Conservation (phyloP, 2,329 filamentous ascomycete species). For the Aureobasidium zeae region DNA sequence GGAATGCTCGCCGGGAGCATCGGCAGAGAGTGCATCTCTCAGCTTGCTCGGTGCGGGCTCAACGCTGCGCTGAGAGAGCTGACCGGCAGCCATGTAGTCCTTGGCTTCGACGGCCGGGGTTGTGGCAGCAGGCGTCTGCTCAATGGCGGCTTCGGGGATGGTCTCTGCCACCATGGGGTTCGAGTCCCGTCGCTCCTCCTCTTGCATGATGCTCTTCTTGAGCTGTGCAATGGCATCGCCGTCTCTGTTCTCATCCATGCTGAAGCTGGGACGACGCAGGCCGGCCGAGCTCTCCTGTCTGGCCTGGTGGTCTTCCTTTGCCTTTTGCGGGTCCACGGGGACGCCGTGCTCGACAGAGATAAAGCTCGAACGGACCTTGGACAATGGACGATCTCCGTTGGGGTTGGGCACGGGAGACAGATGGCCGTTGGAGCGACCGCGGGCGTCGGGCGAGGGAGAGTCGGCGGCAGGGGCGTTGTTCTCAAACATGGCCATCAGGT, state of each 20-base stretch:
- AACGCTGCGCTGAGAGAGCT: constrained; percentile 17
- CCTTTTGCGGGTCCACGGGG: constrained; percentile 13
- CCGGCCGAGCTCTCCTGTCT: constrained; percentile 19
- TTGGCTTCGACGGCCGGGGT: constrained; percentile 27
- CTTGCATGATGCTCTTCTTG: constrained; percentile 33
- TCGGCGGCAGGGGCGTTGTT: constrained; percentile 25
- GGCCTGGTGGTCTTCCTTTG: constrained; percentile 3
- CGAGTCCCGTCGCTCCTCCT: constrained; percentile 32
- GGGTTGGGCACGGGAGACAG: constrained; percentile 22
- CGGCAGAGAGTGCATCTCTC: background rate
- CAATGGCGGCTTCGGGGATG: constrained; percentile 36
- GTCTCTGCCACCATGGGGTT: constrained; percentile 30
- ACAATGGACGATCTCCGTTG: constrained; percentile 29
- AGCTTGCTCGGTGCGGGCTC: constrained; percentile 13
- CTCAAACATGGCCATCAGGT: constrained; percentile 43
- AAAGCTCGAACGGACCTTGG: constrained; percentile 41
- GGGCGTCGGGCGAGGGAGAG: constrained; percentile 33
- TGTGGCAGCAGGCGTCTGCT: constrained; percentile 25
- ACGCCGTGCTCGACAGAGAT: constrained; percentile 34
- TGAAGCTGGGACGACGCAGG: constrained; percentile 36
- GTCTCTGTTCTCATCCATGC: constrained; percentile 29
- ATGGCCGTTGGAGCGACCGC: constrained; percentile 34
- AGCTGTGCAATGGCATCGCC: constrained; percentile 29
- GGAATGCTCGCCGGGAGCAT: background rate
- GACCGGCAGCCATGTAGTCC: constrained; percentile 20